phyloP scores from a whole-genome alignment of 139 green algal genomes.

The Chlamydomonas asymmetrica region DNA sequence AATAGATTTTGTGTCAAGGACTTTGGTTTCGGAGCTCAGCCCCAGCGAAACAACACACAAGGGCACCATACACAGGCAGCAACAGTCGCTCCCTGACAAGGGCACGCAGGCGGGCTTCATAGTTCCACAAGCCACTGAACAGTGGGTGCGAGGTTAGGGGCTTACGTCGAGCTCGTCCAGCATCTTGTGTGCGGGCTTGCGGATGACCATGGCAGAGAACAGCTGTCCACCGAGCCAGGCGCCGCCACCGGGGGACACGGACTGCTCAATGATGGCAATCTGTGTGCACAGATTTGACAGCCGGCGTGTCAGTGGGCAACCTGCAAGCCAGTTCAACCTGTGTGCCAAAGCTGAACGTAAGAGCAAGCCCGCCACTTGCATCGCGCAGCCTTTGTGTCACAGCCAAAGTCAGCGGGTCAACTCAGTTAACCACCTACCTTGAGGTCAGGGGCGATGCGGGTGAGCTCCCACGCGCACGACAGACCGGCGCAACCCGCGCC shows the following conservation, averaged over 20 bases:
- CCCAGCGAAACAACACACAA: not conserved
- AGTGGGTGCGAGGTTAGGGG: not conserved
- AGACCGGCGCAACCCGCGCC: slow-evolving; percentile 85
- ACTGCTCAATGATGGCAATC: slow-evolving; percentile 91
- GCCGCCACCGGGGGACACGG: slow-evolving; percentile 74
- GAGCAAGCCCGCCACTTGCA: not conserved
- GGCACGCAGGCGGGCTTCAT: no score
- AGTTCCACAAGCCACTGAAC: not conserved
- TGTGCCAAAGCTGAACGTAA: not conserved
- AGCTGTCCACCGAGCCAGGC: slow-evolving; percentile 97
- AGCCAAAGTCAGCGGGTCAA: not conserved
- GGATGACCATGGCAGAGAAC: slow-evolving; percentile 92
- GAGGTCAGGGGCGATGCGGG: slow-evolving; percentile 85
- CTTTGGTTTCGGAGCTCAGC: not conserved
- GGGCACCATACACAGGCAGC: not conserved
- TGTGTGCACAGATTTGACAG: slow-evolving; percentile 21
- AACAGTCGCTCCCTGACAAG: not conserved
- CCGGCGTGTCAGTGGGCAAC: no score
- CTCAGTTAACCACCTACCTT: slow-evolving; percentile 68
- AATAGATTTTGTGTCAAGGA: no score
- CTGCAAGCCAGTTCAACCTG: not conserved
- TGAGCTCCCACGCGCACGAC: slow-evolving; percentile 92
- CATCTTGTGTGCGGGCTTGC: slow-evolving; percentile 93
- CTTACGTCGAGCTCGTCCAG: slow-evolving; percentile 79
- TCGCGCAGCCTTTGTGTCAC: not conserved